Conservation (phyloP, 2,329 filamentous ascomycete species). For the Penicillium concentricum region DNA sequence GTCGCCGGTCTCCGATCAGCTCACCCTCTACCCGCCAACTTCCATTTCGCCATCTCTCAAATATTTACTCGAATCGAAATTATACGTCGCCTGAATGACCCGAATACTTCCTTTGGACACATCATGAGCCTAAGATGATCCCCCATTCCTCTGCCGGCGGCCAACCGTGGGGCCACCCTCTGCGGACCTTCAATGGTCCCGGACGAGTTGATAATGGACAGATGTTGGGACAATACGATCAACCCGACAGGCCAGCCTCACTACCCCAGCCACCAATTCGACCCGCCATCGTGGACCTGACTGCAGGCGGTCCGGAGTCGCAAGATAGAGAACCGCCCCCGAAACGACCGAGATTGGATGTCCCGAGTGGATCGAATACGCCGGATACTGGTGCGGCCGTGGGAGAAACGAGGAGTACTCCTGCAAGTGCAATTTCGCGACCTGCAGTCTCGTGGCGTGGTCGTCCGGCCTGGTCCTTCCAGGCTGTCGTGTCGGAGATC, state of each 20-base stretch:
- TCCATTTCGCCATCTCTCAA: not conserved
- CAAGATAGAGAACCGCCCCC: constrained; percentile 37
- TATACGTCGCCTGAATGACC: constrained; percentile 22
- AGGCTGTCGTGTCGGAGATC: constrained; percentile 36
- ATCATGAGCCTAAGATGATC: constrained; percentile 44
- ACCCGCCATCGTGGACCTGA: constrained; percentile 39
- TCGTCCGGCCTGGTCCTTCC: constrained; percentile 43
- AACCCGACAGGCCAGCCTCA: constrained; percentile 27
- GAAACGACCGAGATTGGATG: constrained; percentile 39
- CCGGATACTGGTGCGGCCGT: constrained; percentile 23
- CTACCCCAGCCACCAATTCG: constrained; percentile 23
- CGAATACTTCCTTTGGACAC: constrained; percentile 26
- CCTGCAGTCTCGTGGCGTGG: constrained; percentile 33
- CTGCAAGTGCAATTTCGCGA: constrained; percentile 27
- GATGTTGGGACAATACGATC: constrained; percentile 22
- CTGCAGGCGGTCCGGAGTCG: constrained; percentile 28
- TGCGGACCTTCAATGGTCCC: constrained; percentile 32
- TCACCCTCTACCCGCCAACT: not conserved
- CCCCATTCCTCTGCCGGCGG: constrained; percentile 41
- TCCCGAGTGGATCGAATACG: constrained; percentile 21
- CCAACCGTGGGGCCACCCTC: constrained; percentile 39
- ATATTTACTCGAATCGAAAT: not conserved
- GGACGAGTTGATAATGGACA: constrained; percentile 29
- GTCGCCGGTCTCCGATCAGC: not conserved
- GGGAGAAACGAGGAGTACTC: constrained; percentile 31